phyloP scores from a whole-genome alignment of 495 filamentous ascomycete species.

The Aspergillus panamensis region DNA sequence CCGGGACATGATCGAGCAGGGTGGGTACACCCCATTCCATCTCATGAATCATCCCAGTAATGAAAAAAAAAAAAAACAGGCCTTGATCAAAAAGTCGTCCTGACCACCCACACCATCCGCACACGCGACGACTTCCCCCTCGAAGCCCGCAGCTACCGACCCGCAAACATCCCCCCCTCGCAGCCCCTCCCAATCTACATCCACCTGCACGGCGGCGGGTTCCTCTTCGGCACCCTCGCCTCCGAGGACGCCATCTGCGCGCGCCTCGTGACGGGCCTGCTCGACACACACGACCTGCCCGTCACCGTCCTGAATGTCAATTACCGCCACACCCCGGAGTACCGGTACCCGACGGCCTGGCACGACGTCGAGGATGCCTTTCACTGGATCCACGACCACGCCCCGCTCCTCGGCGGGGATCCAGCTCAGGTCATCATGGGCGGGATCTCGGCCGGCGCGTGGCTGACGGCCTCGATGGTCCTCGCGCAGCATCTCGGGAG shows the following conservation, averaged over 20 bases:
- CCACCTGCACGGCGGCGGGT: constrained; percentile 51
- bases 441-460: constrained; percentile 47
- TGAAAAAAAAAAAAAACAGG: neutral
- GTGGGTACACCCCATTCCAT: constrained; percentile 6
- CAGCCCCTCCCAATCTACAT: constrained; percentile 42
- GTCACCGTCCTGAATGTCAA: constrained; percentile 43
- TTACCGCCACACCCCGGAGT: constrained; percentile 48
- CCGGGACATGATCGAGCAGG: constrained; percentile 27
- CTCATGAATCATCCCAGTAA: neutral
- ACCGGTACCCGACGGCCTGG: constrained; percentile 40
- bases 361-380: constrained; percentile 48
- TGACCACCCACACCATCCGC: constrained; percentile 32
- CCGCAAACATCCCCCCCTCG: constrained; percentile 20
- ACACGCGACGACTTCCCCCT: constrained; percentile 40
- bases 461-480: constrained; percentile 41
- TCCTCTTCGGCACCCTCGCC: constrained; percentile 41
- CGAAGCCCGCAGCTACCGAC: constrained; percentile 45
- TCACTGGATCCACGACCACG: constrained; percentile 41
- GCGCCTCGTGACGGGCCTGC: constrained; percentile 32
- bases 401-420: constrained; percentile 28
- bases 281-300: constrained; percentile 16
- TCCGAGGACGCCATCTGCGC: constrained; percentile 49
- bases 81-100: constrained; percentile 25
- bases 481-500: constrained; percentile 30
- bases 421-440: constrained; percentile 37